phyloP scores from a whole-genome alignment of 2,329 filamentous ascomycete species.

The Sporothrix protearum region DNA sequence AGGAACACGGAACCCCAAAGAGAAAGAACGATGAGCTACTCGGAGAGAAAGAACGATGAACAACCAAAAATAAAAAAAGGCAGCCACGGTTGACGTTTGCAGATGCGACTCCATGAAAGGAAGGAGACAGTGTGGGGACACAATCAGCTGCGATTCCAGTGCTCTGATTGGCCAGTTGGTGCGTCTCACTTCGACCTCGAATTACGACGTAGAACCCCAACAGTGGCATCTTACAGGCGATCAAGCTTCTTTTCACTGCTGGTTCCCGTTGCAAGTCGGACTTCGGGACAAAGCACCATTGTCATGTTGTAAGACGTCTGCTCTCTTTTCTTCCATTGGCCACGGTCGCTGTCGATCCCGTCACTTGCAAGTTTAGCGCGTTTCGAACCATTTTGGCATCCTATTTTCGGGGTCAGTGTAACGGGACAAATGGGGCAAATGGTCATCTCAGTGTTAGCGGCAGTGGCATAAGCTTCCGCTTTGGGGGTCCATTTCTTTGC shows the following conservation, averaged over 20 bases:
- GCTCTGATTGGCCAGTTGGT: background rate
- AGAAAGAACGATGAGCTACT: background rate
- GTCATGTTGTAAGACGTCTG: background rate
- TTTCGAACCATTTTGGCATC: background rate
- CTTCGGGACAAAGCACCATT: background rate
- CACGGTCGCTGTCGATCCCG: background rate
- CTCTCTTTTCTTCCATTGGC: background rate
- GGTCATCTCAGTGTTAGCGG: background rate
- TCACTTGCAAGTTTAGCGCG: background rate
- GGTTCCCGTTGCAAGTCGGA: background rate
- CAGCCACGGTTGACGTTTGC: background rate
- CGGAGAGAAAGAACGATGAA: background rate
- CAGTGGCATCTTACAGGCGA: background rate
- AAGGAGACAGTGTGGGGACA: background rate
- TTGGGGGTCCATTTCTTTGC: background rate
- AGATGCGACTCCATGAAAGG: background rate
- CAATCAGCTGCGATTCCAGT: background rate
- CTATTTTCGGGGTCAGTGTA: background rate
- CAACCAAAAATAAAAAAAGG: background rate
- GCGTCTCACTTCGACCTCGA: background rate
- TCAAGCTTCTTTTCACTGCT: background rate
- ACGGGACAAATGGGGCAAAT: background rate
- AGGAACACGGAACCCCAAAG: background rate
- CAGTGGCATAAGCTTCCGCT: background rate
- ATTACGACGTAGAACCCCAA: too few relatives aligned